Evolutionary conservation across 73 alveolate genomes (phyloP), one percentile per base, ranked within the genome.

Genomic region (Effrenium voratum): DNA sequence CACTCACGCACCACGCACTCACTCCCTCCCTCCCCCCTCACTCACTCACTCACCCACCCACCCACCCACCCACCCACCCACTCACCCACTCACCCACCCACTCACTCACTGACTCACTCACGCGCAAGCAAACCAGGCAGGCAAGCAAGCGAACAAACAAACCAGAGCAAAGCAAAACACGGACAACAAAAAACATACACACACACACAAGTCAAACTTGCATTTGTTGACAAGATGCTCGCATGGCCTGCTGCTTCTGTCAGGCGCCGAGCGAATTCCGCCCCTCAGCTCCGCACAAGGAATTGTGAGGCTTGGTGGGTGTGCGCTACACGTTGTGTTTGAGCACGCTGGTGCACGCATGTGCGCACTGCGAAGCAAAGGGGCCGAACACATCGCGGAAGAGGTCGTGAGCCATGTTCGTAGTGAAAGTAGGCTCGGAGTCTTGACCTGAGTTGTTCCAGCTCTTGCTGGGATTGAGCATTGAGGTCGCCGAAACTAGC

Each of bases 401-500:
- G 88, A 90, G 97, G 44, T 90, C 83, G 30, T 70, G 97, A 15
- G 97, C 97, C 97, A 90, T 90, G 73, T 75, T 66, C 70, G 87
- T 80, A 1, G 97, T 90, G 57, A 90, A 90, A 76, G 57, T 50
- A 28, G 87, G 80, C 36, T 46, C 59, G 24, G 36, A 30, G 24
- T 50, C 97, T 1, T 45, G n/a, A n/a, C n/a, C n/a, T n/a, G n/a
- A n/a, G n/a, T n/a, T n/a, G n/a, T n/a, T n/a, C n/a, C n/a, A n/a
- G n/a, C n/a, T n/a, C n/a, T n/a, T n/a, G n/a, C n/a, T n/a, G n/a
- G n/a, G n/a, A n/a, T n/a, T n/a, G n/a, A n/a, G n/a, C n/a, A n/a
- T n/a, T n/a, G n/a, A n/a, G n/a, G n/a, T n/a, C n/a, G n/a, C n/a
- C n/a, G n/a, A n/a, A n/a, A n/a, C n/a, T n/a, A n/a, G n/a, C n/a